Conservation (phyloP, 225 moss, liverwort and hornwort species). For the Bryum argenteum region DNA sequence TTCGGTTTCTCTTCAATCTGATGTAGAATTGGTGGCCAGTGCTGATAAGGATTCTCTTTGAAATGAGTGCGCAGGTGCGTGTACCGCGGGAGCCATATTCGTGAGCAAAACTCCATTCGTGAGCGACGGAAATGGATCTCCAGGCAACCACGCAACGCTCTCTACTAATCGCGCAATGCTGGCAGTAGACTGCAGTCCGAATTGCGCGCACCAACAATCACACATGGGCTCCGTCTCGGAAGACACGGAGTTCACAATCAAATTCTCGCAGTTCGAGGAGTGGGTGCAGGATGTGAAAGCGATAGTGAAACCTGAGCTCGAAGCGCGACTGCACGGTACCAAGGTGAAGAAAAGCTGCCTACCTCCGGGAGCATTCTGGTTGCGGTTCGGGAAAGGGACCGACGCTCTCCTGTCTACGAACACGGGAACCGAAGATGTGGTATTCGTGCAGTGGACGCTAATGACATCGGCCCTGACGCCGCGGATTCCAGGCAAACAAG, state of each 20-base stretch:
- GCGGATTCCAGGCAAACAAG: slow-evolving; percentile 36
- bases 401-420: slow-evolving; percentile 33
- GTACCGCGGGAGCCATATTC: slow-evolving; percentile 1
- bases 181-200: slow-evolving; percentile 35
- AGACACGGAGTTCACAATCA: slow-evolving; percentile 30
- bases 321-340: slow-evolving; percentile 29
- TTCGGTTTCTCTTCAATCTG: background rate
- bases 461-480: slow-evolving; percentile 30
- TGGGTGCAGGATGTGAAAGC: slow-evolving; percentile 52
- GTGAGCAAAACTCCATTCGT: slow-evolving; percentile 15
- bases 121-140: slow-evolving; percentile 29
- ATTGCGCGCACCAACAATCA: background rate
- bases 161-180: slow-evolving; percentile 45
- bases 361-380: slow-evolving; percentile 46
- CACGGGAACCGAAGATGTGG: slow-evolving; percentile 42
- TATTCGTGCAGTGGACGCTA: slow-evolving; percentile 38
- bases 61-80: background rate
- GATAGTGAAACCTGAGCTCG: slow-evolving; percentile 41
- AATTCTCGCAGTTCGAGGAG: slow-evolving; percentile 35
- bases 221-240: slow-evolving; percentile 21
- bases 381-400: slow-evolving; percentile 40
- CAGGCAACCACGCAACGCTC: slow-evolving; percentile 40
- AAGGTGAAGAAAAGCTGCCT: slow-evolving; percentile 34
- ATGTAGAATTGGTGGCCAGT: background rate
- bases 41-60: background rate